These are phyloP conservation scores for Salvia sclarea DNA, from an alignment of 305 asterid genomes.

Conservation along the genomic window DNA sequence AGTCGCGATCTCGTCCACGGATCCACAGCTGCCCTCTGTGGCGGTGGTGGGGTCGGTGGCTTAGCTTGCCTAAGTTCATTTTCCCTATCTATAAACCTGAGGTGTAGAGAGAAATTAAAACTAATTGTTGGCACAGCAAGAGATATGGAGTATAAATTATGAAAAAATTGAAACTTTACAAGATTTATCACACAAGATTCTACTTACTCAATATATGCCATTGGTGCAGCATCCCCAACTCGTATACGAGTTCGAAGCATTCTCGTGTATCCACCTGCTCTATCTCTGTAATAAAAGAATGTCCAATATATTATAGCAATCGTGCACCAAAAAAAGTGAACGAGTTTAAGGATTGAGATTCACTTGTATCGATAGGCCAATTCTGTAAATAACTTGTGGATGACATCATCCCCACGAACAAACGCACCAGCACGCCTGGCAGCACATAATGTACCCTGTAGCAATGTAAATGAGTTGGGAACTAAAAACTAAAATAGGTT, in stretches of 20 bases:
- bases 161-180: background rate
- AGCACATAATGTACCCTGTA: constrained; percentile 83
- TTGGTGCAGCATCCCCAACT: constrained; percentile 89
- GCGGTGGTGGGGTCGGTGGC: constrained; percentile 73
- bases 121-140: background rate
- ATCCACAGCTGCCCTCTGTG: constrained; percentile 68
- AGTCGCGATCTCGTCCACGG: constrained; percentile 97
- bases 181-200: background rate
- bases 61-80: constrained; percentile 86
- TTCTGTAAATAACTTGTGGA: constrained; percentile 94
- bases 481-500: background rate
- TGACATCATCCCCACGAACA: constrained; percentile 92
- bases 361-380: constrained; percentile 95
- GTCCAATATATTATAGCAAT: constrained; percentile 22
- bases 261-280: constrained; percentile 97
- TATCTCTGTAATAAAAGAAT: constrained; percentile 52
- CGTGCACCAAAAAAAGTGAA: constrained; percentile 19
- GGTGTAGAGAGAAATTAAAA: background rate
- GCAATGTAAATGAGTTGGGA: constrained; percentile 8
- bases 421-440: constrained; percentile 91
- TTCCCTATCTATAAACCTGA: constrained; percentile 90
- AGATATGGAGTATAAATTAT: background rate
- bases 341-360: constrained; percentile 28
- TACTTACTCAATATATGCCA: constrained; percentile 93
- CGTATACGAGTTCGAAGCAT: constrained; percentile 87